Evolutionary conservation across 2,329 filamentous ascomycete species (phyloP).

Genomic region (Xylariaceae sp.): DNA sequence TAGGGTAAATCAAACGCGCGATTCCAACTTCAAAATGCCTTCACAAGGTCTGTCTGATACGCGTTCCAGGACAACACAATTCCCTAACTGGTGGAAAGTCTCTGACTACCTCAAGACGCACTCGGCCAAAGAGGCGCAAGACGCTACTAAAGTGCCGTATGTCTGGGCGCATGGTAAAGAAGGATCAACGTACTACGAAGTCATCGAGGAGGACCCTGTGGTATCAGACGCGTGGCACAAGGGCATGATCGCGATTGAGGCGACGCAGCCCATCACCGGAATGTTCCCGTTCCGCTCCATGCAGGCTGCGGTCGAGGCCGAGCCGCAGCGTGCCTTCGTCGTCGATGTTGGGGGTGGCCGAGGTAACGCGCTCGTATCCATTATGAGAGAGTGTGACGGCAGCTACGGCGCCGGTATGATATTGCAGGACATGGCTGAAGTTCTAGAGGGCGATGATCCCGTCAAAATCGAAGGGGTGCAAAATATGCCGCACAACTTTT

Average conservation of each 20-base stretch:
- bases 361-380: conserved; percentile 42
- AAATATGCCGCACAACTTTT: not conserved
- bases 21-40: not conserved
- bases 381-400: conserved; percentile 38
- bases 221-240: conserved; percentile 45
- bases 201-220: conserved; percentile 40
- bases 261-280: conserved; percentile 44
- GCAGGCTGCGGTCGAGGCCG: conserved; percentile 38
- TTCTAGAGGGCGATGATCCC: conserved; percentile 39
- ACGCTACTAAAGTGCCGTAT: conserved; percentile 44
- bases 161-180: conserved; percentile 43
- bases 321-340: conserved; percentile 41
- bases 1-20: not conserved
- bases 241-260: conserved; percentile 42
- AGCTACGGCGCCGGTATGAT: conserved; percentile 39
- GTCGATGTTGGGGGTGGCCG: conserved; percentile 44
- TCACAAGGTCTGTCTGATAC: not conserved
- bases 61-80: conserved; percentile 1
- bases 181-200: conserved; percentile 46
- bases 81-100: conserved; percentile 11
- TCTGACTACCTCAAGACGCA: conserved; percentile 44
- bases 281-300: conserved; percentile 46
- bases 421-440: conserved; percentile 45
- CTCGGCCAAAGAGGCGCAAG: conserved; percentile 41
- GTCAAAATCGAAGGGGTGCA: conserved; percentile 10